Percentiles rank a stretch among this genome's conserved stretches.
Evolutionary conservation across 495 filamentous ascomycete genomes (phyloP).

Genomic region (Podospora pseudocomata): DNA sequence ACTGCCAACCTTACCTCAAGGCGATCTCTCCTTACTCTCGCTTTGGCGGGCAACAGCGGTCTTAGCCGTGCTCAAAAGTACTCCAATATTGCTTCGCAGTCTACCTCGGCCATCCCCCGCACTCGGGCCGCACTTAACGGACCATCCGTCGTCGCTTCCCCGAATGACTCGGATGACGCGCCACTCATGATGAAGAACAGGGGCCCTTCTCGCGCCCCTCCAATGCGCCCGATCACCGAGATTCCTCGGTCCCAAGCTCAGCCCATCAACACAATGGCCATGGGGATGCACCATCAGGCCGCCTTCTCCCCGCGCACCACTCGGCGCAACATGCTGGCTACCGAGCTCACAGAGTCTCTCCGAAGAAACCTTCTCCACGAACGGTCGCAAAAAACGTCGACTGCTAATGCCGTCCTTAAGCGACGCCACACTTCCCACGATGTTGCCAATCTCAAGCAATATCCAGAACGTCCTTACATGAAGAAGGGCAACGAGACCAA

Average conservation of each 20-base stretch:
- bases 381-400: slow-evolving; percentile 65
- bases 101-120: slow-evolving; percentile 72
- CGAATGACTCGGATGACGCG: slow-evolving; percentile 63
- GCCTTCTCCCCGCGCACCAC: slow-evolving; percentile 86
- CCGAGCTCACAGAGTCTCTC: slow-evolving; percentile 63
- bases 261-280: slow-evolving; percentile 78
- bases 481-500: slow-evolving; percentile 37
- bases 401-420: slow-evolving; percentile 83
- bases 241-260: slow-evolving; percentile 67
- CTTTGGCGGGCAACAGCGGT: slow-evolving; percentile 60
- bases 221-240: slow-evolving; percentile 57
- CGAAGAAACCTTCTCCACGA: slow-evolving; percentile 40
- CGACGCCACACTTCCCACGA: slow-evolving; percentile 89
- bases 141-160: slow-evolving; percentile 68
- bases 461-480: slow-evolving; percentile 57
- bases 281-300: slow-evolving; percentile 58
- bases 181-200: slow-evolving; percentile 62
- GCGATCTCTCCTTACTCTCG: slow-evolving; percentile 82
- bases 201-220: slow-evolving; percentile 35
- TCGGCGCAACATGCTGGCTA: slow-evolving; percentile 92
- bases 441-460: slow-evolving; percentile 75
- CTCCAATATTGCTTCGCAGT: slow-evolving; percentile 65
- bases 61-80: slow-evolving; percentile 56
- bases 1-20: slow-evolving; percentile 78
- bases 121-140: slow-evolving; percentile 69